phyloP scores from a whole-genome alignment of 345 rosid genomes.

The thale cress (Arabidopsis thaliana) region TAIR10.1 NC_003076.8:1235001-1235500 shows the following conservation, averaged over 20 bases:
- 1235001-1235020: constrained; percentile 32
- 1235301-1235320: constrained; percentile 1
- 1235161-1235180: constrained; percentile 28
- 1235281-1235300: constrained; percentile 13
- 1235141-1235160: constrained; percentile 7
- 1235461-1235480: constrained; percentile 42
- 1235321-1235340: constrained; percentile 46
- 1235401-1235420: constrained; percentile 15
- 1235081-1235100: background rate
- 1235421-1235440: constrained; percentile 45
- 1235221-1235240: constrained; percentile 56
- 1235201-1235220: constrained; percentile 32
- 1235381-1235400: constrained; percentile 26
- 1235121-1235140: constrained; percentile 17
- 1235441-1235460: constrained; percentile 56
- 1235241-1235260: constrained; percentile 52
- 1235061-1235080: background rate
- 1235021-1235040: constrained; percentile 39
- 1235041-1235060: background rate
- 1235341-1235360: constrained; percentile 55
- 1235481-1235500: background rate
- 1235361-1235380: constrained; percentile 48
- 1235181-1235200: constrained; percentile 3
- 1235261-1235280: constrained; percentile 29
- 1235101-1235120: background rate